These are phyloP conservation scores for Isatis lusitanica DNA, from an alignment of 441 rosid genomes.

Conservation along the genomic window DNA sequence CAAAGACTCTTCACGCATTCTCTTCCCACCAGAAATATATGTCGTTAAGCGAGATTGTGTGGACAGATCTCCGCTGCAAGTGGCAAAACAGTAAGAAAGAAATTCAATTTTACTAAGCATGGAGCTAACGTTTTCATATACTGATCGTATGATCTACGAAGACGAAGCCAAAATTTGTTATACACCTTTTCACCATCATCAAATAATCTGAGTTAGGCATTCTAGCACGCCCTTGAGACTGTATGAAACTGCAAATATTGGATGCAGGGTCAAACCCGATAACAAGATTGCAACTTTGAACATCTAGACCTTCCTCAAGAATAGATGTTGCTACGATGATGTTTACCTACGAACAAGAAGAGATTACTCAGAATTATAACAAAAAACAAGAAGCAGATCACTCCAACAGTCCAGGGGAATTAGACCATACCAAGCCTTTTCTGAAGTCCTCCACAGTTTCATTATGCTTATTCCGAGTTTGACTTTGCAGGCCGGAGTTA, in stretches of 20 bases:
- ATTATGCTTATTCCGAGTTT: slow-evolving; percentile 68
- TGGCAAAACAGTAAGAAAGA: slow-evolving; percentile 6
- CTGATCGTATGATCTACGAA: background rate
- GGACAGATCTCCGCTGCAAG: slow-evolving; percentile 53
- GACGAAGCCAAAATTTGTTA: background rate
- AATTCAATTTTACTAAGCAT: slow-evolving; percentile 9
- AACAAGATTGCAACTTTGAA: slow-evolving; percentile 86
- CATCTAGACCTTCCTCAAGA: slow-evolving; percentile 95
- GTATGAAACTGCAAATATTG: slow-evolving; percentile 86
- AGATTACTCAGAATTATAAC: slow-evolving; percentile 9
- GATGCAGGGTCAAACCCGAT: slow-evolving; percentile 80
- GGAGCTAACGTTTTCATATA: background rate
- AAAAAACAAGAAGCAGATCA: slow-evolving; percentile 9
- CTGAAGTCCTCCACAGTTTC: slow-evolving; percentile 88
- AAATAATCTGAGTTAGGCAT: slow-evolving; percentile 81
- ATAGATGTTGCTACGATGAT: slow-evolving; percentile 86
- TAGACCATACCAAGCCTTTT: slow-evolving; percentile 62
- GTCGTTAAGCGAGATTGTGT: slow-evolving; percentile 53
- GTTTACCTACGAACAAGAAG: slow-evolving; percentile 61
- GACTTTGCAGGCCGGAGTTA: slow-evolving; percentile 56
- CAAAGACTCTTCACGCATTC: slow-evolving; percentile 76
- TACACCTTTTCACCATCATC: slow-evolving; percentile 72
- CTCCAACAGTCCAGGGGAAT: background rate
- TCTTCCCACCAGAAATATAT: slow-evolving; percentile 67
- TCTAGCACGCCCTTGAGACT: slow-evolving; percentile 96